Evolutionary conservation across 2,329 filamentous ascomycete genomes (phyloP).

Genomic region (Claviceps sp.): DNA sequence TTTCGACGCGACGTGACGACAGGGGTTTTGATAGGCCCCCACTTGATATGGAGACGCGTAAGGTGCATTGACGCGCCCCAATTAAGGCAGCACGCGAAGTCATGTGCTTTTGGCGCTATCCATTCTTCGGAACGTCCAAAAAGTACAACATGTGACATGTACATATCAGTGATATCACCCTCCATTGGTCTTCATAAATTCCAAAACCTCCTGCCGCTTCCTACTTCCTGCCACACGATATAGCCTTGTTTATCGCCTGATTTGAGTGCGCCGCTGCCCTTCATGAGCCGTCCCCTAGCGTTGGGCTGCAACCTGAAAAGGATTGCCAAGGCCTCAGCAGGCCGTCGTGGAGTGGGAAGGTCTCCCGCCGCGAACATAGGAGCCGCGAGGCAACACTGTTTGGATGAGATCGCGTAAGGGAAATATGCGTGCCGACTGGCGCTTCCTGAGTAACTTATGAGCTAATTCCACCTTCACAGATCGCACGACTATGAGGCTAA

Average conservation of each 20-base stretch:
- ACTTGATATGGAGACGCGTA: too few species aligned
- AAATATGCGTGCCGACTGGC: neutral
- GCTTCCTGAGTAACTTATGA: too few species aligned
- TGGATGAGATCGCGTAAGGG: slow-evolving; percentile 35
- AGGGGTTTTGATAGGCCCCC: too few species aligned
- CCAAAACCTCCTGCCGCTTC: neutral
- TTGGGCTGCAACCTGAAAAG: slow-evolving; percentile 25
- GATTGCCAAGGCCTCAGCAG: slow-evolving; percentile 16
- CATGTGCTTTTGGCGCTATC: slow-evolving; percentile 11
- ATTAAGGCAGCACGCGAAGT: slow-evolving; percentile 25
- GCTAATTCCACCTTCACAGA: slow-evolving; percentile 28
- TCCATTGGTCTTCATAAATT: too few species aligned
- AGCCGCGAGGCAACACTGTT: slow-evolving; percentile 40
- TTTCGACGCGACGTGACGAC: neutral
- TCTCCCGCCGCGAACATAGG: slow-evolving; percentile 38
- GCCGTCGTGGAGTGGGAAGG: slow-evolving; percentile 29
- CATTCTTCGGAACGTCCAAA: too few species aligned
- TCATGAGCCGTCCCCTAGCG: slow-evolving; percentile 27
- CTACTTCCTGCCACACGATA: neutral
- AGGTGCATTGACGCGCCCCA: slow-evolving; percentile 22
- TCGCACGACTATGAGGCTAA: slow-evolving; percentile 83
- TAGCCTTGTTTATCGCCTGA: neutral
- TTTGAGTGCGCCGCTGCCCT: neutral
- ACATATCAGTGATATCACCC: too few species aligned
- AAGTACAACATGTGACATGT: too few species aligned